Evolutionary conservation across 2,329 filamentous ascomycete species (phyloP).

Genomic region (Talaromyces sp.): DNA sequence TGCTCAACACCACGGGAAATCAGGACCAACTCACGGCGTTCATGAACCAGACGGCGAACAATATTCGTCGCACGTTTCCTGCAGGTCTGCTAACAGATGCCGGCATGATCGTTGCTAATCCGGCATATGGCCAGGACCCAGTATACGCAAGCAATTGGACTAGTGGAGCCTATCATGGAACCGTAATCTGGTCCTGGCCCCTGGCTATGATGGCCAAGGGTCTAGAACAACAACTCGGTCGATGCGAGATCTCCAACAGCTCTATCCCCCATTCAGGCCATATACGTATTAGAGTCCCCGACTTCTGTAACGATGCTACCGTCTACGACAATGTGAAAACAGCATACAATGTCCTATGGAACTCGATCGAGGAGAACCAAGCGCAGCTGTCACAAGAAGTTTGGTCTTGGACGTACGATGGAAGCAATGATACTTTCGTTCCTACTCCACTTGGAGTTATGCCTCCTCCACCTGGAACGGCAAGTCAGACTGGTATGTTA

Average conservation of each 20-base stretch:
- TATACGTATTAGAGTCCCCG: conserved; percentile 29
- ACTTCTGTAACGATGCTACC: conserved; percentile 49
- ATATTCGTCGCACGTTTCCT: conserved; percentile 57
- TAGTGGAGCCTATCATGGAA: conserved; percentile 59
- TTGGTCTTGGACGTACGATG: conserved; percentile 59
- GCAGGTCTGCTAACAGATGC: conserved; percentile 55
- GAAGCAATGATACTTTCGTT: conserved; percentile 43
- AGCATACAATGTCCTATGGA: conserved; percentile 61
- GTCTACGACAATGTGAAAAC: conserved; percentile 46
- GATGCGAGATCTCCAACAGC: conserved; percentile 40
- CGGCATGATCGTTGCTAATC: conserved; percentile 59
- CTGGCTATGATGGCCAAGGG: conserved; percentile 62
- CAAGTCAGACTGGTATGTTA: conserved; percentile 35
- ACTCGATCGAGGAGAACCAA: conserved; percentile 56
- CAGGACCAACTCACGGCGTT: conserved; percentile 55
- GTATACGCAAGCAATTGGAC: conserved; percentile 53
- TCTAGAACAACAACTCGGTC: conserved; percentile 54
- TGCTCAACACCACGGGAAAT: conserved; percentile 56
- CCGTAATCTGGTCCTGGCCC: conserved; percentile 64
- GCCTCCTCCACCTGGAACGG: conserved; percentile 45
- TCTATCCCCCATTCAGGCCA: not conserved
- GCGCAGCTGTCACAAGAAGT: conserved; percentile 55
- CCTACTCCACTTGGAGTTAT: conserved; percentile 52
- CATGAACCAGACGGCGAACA: conserved; percentile 55
- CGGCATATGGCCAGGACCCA: conserved; percentile 51